phyloP scores from a whole-genome alignment of 2,329 filamentous ascomycete genomes.

The Dactylellina drechsleri region DNA sequence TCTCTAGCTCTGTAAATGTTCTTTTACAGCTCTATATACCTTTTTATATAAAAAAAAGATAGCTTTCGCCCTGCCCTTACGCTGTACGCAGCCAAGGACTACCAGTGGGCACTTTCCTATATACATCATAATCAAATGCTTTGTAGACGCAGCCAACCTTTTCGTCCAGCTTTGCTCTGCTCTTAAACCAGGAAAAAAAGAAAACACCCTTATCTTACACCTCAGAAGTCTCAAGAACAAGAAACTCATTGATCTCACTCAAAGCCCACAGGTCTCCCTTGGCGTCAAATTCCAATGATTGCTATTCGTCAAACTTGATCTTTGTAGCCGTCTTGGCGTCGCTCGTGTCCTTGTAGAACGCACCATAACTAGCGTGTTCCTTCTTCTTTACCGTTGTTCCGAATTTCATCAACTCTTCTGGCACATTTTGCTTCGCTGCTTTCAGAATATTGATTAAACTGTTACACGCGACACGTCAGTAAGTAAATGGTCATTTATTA shows the following conservation, averaged over 20 bases:
- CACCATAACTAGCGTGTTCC: conserved; percentile 92
- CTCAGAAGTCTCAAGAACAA: conserved; percentile 7
- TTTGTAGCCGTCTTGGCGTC: conserved; percentile 62
- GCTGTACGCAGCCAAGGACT: too few relatives aligned
- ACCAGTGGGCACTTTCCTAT: too few relatives aligned
- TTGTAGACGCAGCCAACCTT: not conserved
- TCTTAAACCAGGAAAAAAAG: not conserved
- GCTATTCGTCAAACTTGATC: conserved; percentile 58
- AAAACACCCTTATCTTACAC: conserved; percentile 34
- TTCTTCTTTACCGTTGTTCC: conserved; percentile 99
- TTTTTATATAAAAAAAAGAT: not conserved
- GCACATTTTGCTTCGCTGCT: conserved; percentile 89
- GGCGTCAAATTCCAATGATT: conserved; percentile 31
- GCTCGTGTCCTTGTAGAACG: conserved; percentile 91
- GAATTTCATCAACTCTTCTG: conserved; percentile 91
- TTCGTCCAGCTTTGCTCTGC: not conserved
- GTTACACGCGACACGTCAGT: conserved; percentile 53
- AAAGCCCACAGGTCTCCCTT: conserved; percentile 27
- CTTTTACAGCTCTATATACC: conserved; percentile 12
- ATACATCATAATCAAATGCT: too few relatives aligned
- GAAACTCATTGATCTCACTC: conserved; percentile 16
- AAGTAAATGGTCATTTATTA: not conserved
- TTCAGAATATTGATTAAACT: conserved; percentile 88
- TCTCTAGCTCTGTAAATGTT: conserved; percentile 24
- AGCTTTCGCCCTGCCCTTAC: too few relatives aligned